Evolutionary conservation across 2,329 filamentous ascomycete species (phyloP).

Genomic region (Exserohilum turcica): DNA sequence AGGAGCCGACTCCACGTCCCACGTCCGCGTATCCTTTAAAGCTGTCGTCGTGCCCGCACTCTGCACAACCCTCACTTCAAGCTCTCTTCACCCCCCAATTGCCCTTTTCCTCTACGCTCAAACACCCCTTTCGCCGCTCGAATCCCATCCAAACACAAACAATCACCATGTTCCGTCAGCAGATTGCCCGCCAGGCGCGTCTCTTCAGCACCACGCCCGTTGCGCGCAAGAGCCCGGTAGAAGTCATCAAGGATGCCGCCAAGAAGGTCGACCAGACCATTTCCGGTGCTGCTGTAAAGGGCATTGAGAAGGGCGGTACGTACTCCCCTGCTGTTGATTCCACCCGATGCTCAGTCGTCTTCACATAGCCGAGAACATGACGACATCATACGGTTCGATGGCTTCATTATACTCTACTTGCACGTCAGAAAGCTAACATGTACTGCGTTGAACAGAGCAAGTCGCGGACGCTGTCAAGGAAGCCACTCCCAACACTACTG

Average conservation of each 20-base stretch:
- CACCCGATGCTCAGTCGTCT: conserved; percentile 8
- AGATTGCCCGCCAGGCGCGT: conserved; percentile 52
- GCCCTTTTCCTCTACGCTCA: neutral
- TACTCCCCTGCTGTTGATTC: conserved; percentile 20
- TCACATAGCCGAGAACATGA: conserved; percentile 15
- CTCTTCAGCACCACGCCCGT: conserved; percentile 61
- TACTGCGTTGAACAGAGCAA: conserved; percentile 53
- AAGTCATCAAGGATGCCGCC: conserved; percentile 62
- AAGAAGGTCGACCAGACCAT: conserved; percentile 63
- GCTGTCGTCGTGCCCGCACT: conserved; percentile 14
- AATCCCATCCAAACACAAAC: conserved; percentile 6
- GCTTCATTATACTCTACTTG: no score
- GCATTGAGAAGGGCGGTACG: conserved; percentile 67
- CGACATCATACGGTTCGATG: conserved; percentile 10
- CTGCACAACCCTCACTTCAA: conserved; percentile 7
- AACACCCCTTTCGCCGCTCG: conserved; percentile 9
- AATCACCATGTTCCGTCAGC: conserved; percentile 54
- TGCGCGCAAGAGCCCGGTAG: conserved; percentile 58
- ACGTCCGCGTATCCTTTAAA: conserved; percentile 22
- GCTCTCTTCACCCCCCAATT: conserved; percentile 10
- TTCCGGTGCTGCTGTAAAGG: conserved; percentile 62
- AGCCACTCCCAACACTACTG: conserved; percentile 31
- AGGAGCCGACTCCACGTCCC: conserved; percentile 9
- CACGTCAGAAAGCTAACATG: conserved; percentile 15
- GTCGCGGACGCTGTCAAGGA: conserved; percentile 52